Evolutionary conservation across 139 green algal species (phyloP), one percentile per base, ranked within the genome.

Genomic region (Pedinophyceae sp.): DNA sequence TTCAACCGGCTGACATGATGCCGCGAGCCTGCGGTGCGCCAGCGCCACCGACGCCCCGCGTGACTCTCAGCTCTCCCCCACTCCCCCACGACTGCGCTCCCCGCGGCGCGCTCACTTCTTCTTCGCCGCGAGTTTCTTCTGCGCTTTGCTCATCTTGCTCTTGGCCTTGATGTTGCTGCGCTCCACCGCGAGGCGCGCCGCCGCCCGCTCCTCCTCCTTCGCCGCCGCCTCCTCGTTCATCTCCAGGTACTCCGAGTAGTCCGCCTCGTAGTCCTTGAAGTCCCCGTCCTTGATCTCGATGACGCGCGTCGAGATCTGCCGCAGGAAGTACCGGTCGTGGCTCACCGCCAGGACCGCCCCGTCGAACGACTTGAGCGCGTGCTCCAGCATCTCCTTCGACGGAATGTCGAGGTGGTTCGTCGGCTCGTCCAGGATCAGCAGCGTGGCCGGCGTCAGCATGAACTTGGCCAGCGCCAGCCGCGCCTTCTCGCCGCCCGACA

Each of bases 331-430:
- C 49, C 90, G 69, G 72, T 99, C 91, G 62, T 99, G 91, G 1
- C 75, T 90, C 20, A 97, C 90, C 1, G 86, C 83, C 59, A 99
- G 87, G 43, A 99, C 86, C 3, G 79, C 75, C 24, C 91, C 91
- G 57, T 93, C 64, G 55, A 98, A 98, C 2, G 41, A 39, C 5
- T 62, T 63, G n/a, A 96, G 68, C 26, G 91, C 91, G 58, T 97
- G 81, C 73, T 95, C 87, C 62, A 95, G 70, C 64, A 84, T 93
- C 62, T 97, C 90, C 78, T 98, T 98, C 56, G 64, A 79, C n/a
- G 91, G 89, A 51, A 98, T 98, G 81, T 98, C 91, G 67, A 98
- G 68, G 68, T 98, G 91, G 78, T 98, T 98, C 66, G 91, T 98
- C 29, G 89, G 89, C 74, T 95, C 87, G 49, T 97, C 90, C 47